Evolutionary conservation across 805 yeast species (phyloP).

Genomic region (Pichia kluyveri): DNA sequence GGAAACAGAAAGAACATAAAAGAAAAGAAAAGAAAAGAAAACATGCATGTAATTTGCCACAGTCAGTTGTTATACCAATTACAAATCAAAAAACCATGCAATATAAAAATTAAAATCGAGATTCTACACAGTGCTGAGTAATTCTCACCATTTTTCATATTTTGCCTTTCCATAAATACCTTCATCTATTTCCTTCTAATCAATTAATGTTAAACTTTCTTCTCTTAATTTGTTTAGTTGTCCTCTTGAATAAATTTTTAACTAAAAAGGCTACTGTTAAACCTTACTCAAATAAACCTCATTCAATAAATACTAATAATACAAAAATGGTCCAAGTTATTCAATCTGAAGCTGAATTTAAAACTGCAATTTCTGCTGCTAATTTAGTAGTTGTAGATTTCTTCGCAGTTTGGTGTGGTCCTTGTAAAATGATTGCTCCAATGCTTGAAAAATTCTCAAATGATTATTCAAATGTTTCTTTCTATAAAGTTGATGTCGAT

Average conservation of each 20-base stretch:
- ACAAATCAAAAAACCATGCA: too few species aligned
- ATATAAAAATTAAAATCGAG: too few species aligned
- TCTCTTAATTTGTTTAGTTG: slow-evolving; percentile 19
- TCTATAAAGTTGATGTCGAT: slow-evolving; percentile 91
- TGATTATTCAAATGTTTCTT: slow-evolving; percentile 58
- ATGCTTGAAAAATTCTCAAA: slow-evolving; percentile 72
- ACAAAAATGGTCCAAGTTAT: slow-evolving; percentile 44
- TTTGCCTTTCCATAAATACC: too few species aligned
- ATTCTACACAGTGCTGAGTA: too few species aligned
- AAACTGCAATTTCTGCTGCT: slow-evolving; percentile 44
- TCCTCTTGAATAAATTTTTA: slow-evolving; percentile 18
- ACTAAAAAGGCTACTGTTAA: slow-evolving; percentile 10
- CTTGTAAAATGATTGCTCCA: slow-evolving; percentile 97
- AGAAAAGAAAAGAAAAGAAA: too few species aligned
- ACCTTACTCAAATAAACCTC: neutral
- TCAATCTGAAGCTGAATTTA: slow-evolving; percentile 46
- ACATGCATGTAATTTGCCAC: too few species aligned
- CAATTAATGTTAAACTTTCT: slow-evolving; percentile 18
- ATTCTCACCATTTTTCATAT: too few species aligned
- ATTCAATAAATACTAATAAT: slow-evolving; percentile 4
- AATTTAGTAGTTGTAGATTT: slow-evolving; percentile 89
- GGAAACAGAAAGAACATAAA: too few species aligned
- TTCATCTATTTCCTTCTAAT: neutral
- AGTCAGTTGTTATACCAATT: too few species aligned
- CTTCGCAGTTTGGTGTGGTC: slow-evolving; percentile 98